Base-by-base conservation (phyloP, 208 protist species). In the Herpetomonas samuelpessoai region DNA sequence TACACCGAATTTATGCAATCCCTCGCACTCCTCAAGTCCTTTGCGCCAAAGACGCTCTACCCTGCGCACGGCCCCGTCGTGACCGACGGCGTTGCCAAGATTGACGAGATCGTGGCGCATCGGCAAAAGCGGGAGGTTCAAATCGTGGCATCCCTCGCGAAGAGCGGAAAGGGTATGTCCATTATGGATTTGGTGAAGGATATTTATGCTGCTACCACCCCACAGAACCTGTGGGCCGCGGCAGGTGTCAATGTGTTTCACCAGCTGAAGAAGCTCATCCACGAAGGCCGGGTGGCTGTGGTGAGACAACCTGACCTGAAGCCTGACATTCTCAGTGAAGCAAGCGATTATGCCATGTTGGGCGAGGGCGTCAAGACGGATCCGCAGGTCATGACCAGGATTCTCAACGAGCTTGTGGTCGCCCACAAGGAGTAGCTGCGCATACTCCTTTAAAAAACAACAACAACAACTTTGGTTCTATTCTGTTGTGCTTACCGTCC, bases 1-100 rank as follows among this genome's bases (percentile, higher is more conserved):
- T 83, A 81, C 62, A 62, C 56, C 10, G 74, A 91, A 14, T 91
- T 76, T 75, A 88, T 91, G 79, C 21, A 41, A 2, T 74, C 78
- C 0, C 60, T 91, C 22, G 31, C 69, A 27, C 12, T 57, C 19
- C 60, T 88, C 38, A 57, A 61, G 58, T 27, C 29, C 22, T 56
- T 71, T 25, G 27, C 62, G 38, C 78, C 76, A 3, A 6, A 18
- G 31, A 28, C 18, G n/a, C 57, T 88, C 35, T 91, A 91, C 69
- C 71, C 80, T 2, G 76, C 66, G 19, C 83, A 91, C 41, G 83
- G 83, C 46, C 76, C 76, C 22, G 75, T 86, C 19, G 76, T 88
- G 28, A 35, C 28, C 51, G 70, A 81, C 31, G 80, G 71, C 18
- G 63, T 51, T n/a, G 46, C 58, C 2, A 62, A 69, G 16, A 79